phyloP scores from a whole-genome alignment of 352 stramenopile species.

The Phytophthora fragariaefolia region DNA sequence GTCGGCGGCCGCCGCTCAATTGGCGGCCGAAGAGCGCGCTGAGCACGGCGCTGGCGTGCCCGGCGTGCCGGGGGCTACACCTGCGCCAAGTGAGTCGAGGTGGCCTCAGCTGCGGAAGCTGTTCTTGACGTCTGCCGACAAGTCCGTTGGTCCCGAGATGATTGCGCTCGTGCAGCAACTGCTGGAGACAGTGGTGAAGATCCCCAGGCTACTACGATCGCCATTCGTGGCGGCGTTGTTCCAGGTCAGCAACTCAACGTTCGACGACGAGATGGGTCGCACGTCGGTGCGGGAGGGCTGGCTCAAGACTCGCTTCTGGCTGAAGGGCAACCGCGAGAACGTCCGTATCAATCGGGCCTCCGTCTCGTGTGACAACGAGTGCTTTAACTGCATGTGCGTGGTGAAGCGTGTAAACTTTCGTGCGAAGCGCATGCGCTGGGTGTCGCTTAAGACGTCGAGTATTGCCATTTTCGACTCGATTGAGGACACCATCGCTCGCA shows the following conservation, averaged over 20 bases:
- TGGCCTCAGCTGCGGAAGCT: conserved; percentile 84
- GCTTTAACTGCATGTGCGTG: conserved; percentile 91
- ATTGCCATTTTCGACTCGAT: conserved; percentile 85
- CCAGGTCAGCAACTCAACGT: conserved; percentile 86
- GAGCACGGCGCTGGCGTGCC: conserved; percentile 36
- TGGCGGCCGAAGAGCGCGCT: conserved; percentile 20
- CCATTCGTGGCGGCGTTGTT: conserved; percentile 80
- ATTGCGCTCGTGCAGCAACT: conserved; percentile 79
- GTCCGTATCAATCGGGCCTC: conserved; percentile 83
- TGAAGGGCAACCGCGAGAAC: conserved; percentile 88
- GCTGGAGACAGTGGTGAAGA: conserved; percentile 68
- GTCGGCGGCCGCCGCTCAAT: conserved; percentile 19
- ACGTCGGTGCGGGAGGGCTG: conserved; percentile 85
- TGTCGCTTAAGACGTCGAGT: conserved; percentile 82
- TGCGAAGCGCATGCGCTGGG: conserved; percentile 83
- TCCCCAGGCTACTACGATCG: conserved; percentile 69
- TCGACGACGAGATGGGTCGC: conserved; percentile 83
- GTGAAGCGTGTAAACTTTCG: conserved; percentile 87
- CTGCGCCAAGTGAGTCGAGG: conserved; percentile 18
- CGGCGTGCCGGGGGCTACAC: conserved; percentile 30
- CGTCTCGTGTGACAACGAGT: conserved; percentile 85
- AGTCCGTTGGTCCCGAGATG: conserved; percentile 80
- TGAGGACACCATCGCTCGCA: conserved; percentile 65
- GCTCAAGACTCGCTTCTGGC: conserved; percentile 84
- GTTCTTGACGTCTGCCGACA: conserved; percentile 80